phyloP scores from a whole-genome alignment of 1,284 basidiomycete genomes.

The Rhizoctonia solani region DNA sequence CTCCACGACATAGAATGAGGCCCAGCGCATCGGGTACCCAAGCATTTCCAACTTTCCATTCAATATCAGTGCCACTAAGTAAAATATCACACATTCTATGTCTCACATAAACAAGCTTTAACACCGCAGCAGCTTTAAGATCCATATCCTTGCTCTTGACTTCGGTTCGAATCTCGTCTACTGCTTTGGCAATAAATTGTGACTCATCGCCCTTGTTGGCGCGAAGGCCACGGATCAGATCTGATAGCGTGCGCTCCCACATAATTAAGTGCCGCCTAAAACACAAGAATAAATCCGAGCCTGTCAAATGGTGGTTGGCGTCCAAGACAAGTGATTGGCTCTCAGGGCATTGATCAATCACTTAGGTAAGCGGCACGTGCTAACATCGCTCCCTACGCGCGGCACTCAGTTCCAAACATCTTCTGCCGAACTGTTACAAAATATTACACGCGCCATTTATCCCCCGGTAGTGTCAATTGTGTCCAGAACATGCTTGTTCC shows the following conservation, averaged over 20 bases:
- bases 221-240: conserved; percentile 87
- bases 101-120: conserved; percentile 96
- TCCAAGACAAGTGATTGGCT: too few relatives aligned
- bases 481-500: too few relatives aligned
- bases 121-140: conserved; percentile 90
- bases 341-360: too few relatives aligned
- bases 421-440: too few relatives aligned
- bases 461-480: too few relatives aligned
- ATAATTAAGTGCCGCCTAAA: conserved; percentile 49
- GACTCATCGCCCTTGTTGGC: conserved; percentile 81
- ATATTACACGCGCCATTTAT: too few relatives aligned
- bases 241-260: conserved; percentile 93
- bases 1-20: conserved; percentile 94
- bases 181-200: conserved; percentile 78
- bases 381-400: too few relatives aligned
- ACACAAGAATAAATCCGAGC: neutral
- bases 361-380: too few relatives aligned
- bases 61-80: neutral
- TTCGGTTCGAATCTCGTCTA: conserved; percentile 88
- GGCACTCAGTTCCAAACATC: too few relatives aligned
- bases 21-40: conserved; percentile 88
- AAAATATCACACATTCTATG: neutral
- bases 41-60: conserved; percentile 82
- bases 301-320: too few relatives aligned
- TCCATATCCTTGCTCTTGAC: conserved; percentile 95